Evolutionary conservation across 1,284 basidiomycete genomes (phyloP).

Genomic region (Rhodotorula glutinis): DNA sequence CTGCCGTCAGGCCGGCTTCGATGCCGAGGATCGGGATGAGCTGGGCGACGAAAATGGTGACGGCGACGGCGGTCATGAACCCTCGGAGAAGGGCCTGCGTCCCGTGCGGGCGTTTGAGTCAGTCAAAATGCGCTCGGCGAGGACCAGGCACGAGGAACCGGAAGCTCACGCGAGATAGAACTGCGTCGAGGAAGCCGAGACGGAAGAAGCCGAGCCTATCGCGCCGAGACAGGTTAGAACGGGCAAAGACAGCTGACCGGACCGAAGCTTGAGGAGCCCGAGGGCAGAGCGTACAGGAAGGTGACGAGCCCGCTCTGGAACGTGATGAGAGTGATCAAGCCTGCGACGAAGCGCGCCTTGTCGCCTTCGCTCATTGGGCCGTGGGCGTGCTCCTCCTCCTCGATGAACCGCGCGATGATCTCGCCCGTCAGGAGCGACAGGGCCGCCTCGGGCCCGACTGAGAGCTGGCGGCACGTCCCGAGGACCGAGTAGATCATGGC

Average conservation of each 20-base stretch:
- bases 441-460: constrained; percentile 81
- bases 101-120: constrained; percentile 48
- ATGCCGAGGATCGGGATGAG: constrained; percentile 57
- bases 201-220: constrained; percentile 71
- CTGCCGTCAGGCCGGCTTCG: constrained; percentile 7
- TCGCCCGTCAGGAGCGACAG: constrained; percentile 85
- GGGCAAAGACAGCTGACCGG: no score
- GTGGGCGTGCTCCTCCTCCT: constrained; percentile 58
- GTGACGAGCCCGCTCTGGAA: constrained; percentile 87
- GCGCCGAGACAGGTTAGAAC: background rate
- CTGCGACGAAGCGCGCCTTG: constrained; percentile 55
- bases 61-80: constrained; percentile 69
- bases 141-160: no score
- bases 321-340: constrained; percentile 69
- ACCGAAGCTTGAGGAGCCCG: no score
- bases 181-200: constrained; percentile 89
- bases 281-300: constrained; percentile 53
- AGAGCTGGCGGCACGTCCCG: constrained; percentile 66
- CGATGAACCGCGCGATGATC: constrained; percentile 67
- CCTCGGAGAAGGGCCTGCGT: constrained; percentile 72
- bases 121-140: rapidly evolving
- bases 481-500: constrained; percentile 62
- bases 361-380: constrained; percentile 42
- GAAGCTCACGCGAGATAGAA: constrained; percentile 56
- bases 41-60: constrained; percentile 64